Evolutionary conservation across 140 eudicot genomes (phyloP).

Genomic region (Anethum foeniculum): DNA sequence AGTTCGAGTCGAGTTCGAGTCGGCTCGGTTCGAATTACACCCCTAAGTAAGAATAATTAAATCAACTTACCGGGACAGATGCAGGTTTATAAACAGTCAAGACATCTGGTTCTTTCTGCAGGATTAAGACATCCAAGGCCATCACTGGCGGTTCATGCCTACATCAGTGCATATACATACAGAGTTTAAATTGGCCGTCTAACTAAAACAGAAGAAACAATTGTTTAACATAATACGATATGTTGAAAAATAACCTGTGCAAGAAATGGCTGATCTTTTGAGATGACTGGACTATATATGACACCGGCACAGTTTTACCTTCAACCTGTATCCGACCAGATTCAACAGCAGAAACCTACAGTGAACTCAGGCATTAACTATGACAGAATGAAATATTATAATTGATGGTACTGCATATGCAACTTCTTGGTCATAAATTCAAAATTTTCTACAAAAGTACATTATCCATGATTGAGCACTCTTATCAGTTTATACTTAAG

Average conservation of each 20-base stretch:
- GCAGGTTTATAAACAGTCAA: conserved; percentile 89
- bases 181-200: neutral
- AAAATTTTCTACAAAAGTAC: neutral
- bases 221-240: neutral
- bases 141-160: conserved; percentile 99
- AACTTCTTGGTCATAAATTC: neutral
- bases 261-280: conserved; percentile 95
- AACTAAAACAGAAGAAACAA: neutral
- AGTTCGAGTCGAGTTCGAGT: no score
- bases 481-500: neutral
- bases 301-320: conserved; percentile 61
- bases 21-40: no score
- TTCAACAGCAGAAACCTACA: conserved; percentile 81
- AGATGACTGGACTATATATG: conserved; percentile 63
- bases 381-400: no score
- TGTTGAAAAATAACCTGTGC: conserved; percentile 59
- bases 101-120: conserved; percentile 65
- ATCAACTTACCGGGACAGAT: conserved; percentile 79
- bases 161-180: conserved; percentile 21
- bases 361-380: neutral
- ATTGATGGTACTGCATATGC: neutral
- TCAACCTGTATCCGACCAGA: conserved; percentile 93
- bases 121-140: conserved; percentile 66
- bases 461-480: neutral
- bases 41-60: no score